Percentiles rank a stretch among this genome's conserved stretches.
Evolutionary conservation across 1,284 basidiomycete genomes (phyloP).

Genomic region (Tylopilus sp.): DNA sequence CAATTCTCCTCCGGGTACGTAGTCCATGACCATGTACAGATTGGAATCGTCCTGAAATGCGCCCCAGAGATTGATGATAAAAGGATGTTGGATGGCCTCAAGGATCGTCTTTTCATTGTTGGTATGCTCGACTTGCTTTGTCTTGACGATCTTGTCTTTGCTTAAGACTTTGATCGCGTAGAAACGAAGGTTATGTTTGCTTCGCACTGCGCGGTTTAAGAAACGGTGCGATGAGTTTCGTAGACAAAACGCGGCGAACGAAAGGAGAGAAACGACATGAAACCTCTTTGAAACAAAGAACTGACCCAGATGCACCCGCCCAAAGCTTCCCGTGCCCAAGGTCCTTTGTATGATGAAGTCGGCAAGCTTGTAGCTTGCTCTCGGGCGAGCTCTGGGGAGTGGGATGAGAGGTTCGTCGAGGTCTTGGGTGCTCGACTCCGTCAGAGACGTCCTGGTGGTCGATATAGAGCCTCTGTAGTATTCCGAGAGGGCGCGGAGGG

Average conservation of each 20-base stretch:
- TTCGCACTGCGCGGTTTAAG: conserved; percentile 56
- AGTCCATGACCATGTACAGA: conserved; percentile 99
- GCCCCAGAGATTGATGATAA: conserved; percentile 98
- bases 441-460: conserved; percentile 55
- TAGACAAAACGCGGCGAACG: not conserved
- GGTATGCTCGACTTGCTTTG: conserved; percentile 98
- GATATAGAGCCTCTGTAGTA: conserved; percentile 60
- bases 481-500: conserved; percentile 22
- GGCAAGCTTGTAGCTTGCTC: conserved; percentile 61
- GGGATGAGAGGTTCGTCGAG: conserved; percentile 31
- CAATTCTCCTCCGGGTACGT: conserved; percentile 95
- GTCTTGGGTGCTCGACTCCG: conserved; percentile 47
- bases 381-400: conserved; percentile 40
- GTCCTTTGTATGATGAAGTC: conserved; percentile 79
- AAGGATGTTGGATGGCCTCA: conserved; percentile 87
- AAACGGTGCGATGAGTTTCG: not conserved
- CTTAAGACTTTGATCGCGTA: conserved; percentile 94
- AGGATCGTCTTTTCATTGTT: conserved; percentile 95
- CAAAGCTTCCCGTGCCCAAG: conserved; percentile 92
- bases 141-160: conserved; percentile 92
- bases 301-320: conserved; percentile 87
- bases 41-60: conserved; percentile 93
- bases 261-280: no score
- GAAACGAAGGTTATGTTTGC: conserved; percentile 88
- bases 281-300: conserved; percentile 9